Evolutionary conservation across 1,284 basidiomycete genomes (phyloP).

Genomic region (Ganoderma lingzhi): DNA sequence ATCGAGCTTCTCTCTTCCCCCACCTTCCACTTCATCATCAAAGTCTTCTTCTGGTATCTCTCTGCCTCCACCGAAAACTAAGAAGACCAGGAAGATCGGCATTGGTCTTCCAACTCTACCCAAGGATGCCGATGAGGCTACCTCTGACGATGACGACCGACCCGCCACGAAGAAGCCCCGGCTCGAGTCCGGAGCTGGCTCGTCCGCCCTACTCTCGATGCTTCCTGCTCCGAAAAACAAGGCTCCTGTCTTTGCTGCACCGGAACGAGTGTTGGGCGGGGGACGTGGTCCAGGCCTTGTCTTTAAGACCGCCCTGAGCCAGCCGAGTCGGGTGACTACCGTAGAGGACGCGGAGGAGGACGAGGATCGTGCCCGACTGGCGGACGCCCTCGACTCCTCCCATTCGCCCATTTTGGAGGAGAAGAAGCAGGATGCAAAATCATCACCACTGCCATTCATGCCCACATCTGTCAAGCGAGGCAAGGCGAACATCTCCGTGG

Average conservation of each 20-base stretch:
- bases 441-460: slow-evolving; percentile 54
- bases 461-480: slow-evolving; percentile 68
- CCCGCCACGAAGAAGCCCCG: slow-evolving; percentile 68
- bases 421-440: slow-evolving; percentile 28
- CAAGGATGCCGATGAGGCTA: slow-evolving; percentile 50
- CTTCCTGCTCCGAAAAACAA: slow-evolving; percentile 78
- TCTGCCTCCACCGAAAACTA: slow-evolving; percentile 46
- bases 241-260: slow-evolving; percentile 48
- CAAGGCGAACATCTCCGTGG: slow-evolving; percentile 66
- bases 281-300: slow-evolving; percentile 66
- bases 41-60: slow-evolving; percentile 42
- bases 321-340: slow-evolving; percentile 23
- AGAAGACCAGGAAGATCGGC: slow-evolving; percentile 69
- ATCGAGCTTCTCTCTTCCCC: slow-evolving; percentile 48
- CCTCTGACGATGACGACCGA: slow-evolving; percentile 43
- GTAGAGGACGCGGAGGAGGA: slow-evolving; percentile 38
- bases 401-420: slow-evolving; percentile 26
- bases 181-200: slow-evolving; percentile 61
- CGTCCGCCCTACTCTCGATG: slow-evolving; percentile 74
- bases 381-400: slow-evolving; percentile 21
- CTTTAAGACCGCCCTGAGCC: slow-evolving; percentile 51
- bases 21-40: slow-evolving; percentile 40
- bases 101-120: slow-evolving; percentile 69
- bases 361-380: slow-evolving; percentile 18
- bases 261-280: slow-evolving; percentile 69